Evolutionary conservation across 176 grass and related monocot genomes (phyloP), one percentile per base, ranked within the genome.

Genomic region (Eleusine coracana): DNA sequence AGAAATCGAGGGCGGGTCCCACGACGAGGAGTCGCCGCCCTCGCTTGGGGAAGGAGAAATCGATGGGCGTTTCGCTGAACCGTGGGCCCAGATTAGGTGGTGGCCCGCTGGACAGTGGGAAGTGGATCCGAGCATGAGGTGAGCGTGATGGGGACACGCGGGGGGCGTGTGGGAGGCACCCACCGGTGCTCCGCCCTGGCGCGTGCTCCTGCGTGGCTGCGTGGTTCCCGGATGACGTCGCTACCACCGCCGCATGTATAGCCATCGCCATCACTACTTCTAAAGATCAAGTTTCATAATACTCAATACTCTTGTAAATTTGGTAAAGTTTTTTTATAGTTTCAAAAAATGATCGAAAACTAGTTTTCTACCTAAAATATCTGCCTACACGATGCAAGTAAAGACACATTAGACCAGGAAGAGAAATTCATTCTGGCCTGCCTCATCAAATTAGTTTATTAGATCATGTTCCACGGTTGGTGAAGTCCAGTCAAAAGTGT

Each of bases 81-180:
- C 0, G 72, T 83, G 83, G 79, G 73, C 18, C 60, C n/a, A 23
- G 10, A 2, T 10, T 13, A 10, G 15, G 38, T 9, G 23, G 44
- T 67, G 77, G 66, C 66, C 74, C 36, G 15, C 66, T 0, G 0
- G 58, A 55, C 56, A n/a, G 86, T n/a, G 74, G 1, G 5, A 25
- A 10, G 27, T 71, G 14, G 40, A 2, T 39, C 2, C 0, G n/a
- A 7, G 0, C 17, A 15, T 7, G 21, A 29, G 38, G 28, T 56
- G 20, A 49, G 87, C 14, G 25, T 1, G 74, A 29, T 17, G 66
- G 70, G 41, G 81, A 49, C 58, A 27, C 28, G 81, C 10, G 42
- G 65, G 83, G 74, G 74, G 83, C 88, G 88, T 85, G 79, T 78
- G 83, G 79, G 60, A 27, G 74, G 73, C 83, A 82, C 73, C 78